Percentiles rank a stretch among this genome's conserved stretches.
Evolutionary conservation across 208 protist genomes (phyloP).

Genomic region (Leishmania major): DNA sequence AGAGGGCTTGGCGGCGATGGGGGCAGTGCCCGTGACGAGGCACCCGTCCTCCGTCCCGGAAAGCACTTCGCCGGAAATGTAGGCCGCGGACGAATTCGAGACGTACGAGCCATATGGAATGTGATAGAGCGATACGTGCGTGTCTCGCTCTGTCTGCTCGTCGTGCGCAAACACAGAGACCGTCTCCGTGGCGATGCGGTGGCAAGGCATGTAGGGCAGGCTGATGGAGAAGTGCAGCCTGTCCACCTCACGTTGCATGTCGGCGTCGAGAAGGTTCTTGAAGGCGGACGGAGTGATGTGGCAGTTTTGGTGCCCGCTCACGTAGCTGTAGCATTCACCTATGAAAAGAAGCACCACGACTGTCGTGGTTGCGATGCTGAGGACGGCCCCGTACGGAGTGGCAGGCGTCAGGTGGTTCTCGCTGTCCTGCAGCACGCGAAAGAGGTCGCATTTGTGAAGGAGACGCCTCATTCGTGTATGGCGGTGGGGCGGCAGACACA

Average conservation of each 20-base stretch:
- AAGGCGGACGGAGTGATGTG: constrained; percentile 31
- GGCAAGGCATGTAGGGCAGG: constrained; percentile 29
- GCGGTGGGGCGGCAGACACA: background rate
- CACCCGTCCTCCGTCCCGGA: constrained; percentile 25
- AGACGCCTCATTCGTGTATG: constrained; percentile 12
- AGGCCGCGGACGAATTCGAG: background rate
- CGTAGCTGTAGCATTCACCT: constrained; percentile 26
- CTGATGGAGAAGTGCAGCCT: constrained; percentile 30
- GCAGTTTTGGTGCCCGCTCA: constrained; percentile 36
- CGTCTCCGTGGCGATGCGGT: constrained; percentile 20
- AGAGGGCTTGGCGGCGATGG: constrained; percentile 2
- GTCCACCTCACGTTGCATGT: constrained; percentile 10
- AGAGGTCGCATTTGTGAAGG: constrained; percentile 38
- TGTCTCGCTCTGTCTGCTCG: background rate
- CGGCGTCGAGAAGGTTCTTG: constrained; percentile 19
- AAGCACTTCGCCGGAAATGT: constrained; percentile 12
- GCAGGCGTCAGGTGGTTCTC: constrained; percentile 39
- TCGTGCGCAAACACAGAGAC: constrained; percentile 5
- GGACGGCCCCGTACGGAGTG: constrained; percentile 26
- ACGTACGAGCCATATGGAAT: constrained; percentile 14
- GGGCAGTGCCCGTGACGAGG: constrained; percentile 22
- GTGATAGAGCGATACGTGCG: constrained; percentile 13
- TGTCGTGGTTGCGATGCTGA: constrained; percentile 22
- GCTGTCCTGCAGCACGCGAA: constrained; percentile 44
- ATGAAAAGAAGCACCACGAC: constrained; percentile 29